These are phyloP conservation scores for Fusarium vanettenii DNA, from an alignment of 2,329 filamentous ascomycete species.

Conservation along the genomic window DNA sequence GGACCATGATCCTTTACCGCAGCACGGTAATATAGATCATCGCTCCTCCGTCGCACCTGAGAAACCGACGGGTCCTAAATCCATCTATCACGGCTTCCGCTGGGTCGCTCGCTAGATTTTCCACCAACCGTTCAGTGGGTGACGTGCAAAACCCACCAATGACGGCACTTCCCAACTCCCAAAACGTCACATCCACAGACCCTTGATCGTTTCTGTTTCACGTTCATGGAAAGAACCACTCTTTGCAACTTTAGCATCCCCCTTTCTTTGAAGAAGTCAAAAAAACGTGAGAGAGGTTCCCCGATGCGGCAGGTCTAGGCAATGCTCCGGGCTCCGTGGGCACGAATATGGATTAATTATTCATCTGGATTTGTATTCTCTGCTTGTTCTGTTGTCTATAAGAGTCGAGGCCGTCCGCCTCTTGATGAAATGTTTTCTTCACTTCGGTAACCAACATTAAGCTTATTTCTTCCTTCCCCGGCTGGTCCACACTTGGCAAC, in stretches of 20 bases:
- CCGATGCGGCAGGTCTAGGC: conserved; percentile 11
- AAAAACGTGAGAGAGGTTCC: neutral
- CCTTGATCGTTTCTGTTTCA: conserved; percentile 14
- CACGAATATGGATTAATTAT: conserved; percentile 7
- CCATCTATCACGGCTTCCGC: conserved; percentile 14
- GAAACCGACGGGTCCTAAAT: neutral
- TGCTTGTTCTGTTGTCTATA: neutral
- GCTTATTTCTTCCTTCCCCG: neutral
- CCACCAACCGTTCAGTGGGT: conserved; percentile 20
- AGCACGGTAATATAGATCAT: neutral
- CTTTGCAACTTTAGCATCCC: neutral
- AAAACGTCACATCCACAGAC: neutral
- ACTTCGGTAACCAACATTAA: neutral
- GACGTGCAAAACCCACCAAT: conserved; percentile 23
- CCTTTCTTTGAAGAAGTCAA: neutral
- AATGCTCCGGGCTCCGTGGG: conserved; percentile 1
- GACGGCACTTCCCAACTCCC: neutral
- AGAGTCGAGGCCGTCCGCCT: neutral
- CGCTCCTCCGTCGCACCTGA: neutral
- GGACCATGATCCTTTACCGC: neutral
- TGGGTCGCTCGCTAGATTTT: conserved; percentile 3
- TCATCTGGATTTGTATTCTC: neutral
- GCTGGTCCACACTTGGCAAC: neutral
- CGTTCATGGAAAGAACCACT: neutral
- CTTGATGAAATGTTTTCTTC: neutral